Base-by-base conservation (phyloP, 2,329 filamentous ascomycete species). In the Aspergillus costaricaensis region DNA sequence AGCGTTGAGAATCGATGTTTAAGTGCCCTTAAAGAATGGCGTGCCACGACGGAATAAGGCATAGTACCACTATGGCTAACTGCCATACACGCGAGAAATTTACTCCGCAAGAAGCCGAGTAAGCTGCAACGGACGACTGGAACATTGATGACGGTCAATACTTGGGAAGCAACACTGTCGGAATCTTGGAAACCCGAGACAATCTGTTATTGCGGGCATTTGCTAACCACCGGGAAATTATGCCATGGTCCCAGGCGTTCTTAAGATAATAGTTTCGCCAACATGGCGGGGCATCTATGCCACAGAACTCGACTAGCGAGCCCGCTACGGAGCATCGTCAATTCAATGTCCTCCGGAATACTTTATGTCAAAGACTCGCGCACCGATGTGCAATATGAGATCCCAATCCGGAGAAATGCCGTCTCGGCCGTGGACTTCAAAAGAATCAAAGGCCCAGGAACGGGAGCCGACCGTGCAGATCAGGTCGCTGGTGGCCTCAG, bases 371-470 rank as follows among this genome's bases (percentile, higher is more conserved):
- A 53, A 32, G 74, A 76, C 58, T 72, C 68, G 15, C 70, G 72
- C 19, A 75, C 72, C 1, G 57, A 65, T 17, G 32, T 21, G 14
- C 61, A 68, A 19, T 73, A 74, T 53, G 61, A 68, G 6, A 67
- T 76, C 19, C 69, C 71, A 2, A 73, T 75, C 32, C 53, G 41
- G 4, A 65, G 60, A 39, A 75, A 76, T 57, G 61, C 71, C 10
- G 53, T 75, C 21, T 63, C 62, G 1, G 72, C 74, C 1, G 43
- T 62, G 5, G 71, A 73, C 32, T 59, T 77, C 23, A 70, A 68
- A 27, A 58, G 62, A 17, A 76, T 76, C 25, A 67, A 59, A 57
- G 65, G 62, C 2, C 59, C 63, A 19, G 44, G 52, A 1, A 23
- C 50, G 15, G 65, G 51, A 1, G 27, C 61, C 2, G 57, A 73